phyloP scores from a whole-genome alignment of 2,329 filamentous ascomycete species.

The Fusarium sp. region DNA sequence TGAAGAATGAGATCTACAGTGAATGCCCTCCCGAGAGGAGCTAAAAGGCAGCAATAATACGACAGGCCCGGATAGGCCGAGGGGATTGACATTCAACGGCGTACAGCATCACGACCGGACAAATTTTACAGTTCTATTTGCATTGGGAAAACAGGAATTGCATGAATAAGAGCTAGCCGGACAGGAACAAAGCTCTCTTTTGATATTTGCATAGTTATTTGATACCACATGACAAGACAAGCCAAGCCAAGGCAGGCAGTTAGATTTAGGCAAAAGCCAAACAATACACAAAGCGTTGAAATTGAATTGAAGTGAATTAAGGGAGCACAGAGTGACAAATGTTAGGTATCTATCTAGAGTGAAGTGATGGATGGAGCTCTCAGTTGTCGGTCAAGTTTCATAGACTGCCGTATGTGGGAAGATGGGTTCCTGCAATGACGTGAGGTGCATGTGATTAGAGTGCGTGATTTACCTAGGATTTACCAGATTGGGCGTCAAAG shows the following conservation, averaged over 20 bases:
- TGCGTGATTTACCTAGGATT: slow-evolving; percentile 35
- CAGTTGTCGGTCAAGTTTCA: background rate
- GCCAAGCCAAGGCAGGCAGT: slow-evolving; percentile 23
- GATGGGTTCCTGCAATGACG: slow-evolving; percentile 27
- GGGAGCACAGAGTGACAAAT: slow-evolving; percentile 5
- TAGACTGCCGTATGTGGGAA: background rate
- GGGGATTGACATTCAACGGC: slow-evolving; percentile 32
- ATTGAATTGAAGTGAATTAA: slow-evolving; percentile 9
- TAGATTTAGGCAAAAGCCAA: slow-evolving; percentile 33
- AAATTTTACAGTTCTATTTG: slow-evolving; percentile 44
- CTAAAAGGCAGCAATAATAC: slow-evolving; percentile 37
- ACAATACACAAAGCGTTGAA: slow-evolving; percentile 43
- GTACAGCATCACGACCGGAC: slow-evolving; percentile 44
- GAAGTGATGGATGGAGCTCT: background rate
- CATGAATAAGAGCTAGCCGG: slow-evolving; percentile 40
- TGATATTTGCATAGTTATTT: slow-evolving; percentile 43
- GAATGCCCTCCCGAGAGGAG: slow-evolving; percentile 52
- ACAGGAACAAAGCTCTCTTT: slow-evolving; percentile 40
- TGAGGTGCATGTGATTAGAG: slow-evolving; percentile 37
- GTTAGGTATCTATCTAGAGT: background rate
- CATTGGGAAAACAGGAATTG: slow-evolving; percentile 42
- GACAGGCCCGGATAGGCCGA: slow-evolving; percentile 19
- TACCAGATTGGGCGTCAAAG: slow-evolving; percentile 20
- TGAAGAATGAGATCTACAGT: slow-evolving; percentile 70
- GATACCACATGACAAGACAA: slow-evolving; percentile 44